Base-by-base conservation (phyloP, 306 rosid species). In the Begonia loranthoides region DNA sequence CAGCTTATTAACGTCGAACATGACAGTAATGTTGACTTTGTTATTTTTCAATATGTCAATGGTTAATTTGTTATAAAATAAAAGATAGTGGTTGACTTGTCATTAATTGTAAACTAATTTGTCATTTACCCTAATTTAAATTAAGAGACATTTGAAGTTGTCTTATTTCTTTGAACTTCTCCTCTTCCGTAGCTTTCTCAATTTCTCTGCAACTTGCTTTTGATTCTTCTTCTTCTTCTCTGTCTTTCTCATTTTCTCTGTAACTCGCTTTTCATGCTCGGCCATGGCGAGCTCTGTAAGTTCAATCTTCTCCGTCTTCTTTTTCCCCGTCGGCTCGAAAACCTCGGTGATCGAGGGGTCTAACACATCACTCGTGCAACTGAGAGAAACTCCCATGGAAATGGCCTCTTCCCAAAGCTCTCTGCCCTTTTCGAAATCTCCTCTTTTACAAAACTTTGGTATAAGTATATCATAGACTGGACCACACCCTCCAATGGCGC, bases 391-490 rank as follows among this genome's bases (percentile, higher is more conserved):
- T n/a, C 92, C 92, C 86, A 74, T 64, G 10, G 47, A 13, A 13
- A 36, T 19, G 45, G 93, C 96, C 57, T 87, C 94, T 36, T 81
- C 75, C 94, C 94, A 87, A 15, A 81, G 88, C 59, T 81, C 74
- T 60, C 67, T 78, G 15, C 92, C 96, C 69, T 72, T 84, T 44
- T 66, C 86, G 61, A 80, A 81, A 58, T 67, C 75, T 49, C 96
- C 93, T 64, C 78, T 87, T 55, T 68, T 68, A 50, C 83, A 81
- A 28, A 83, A 70, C 68, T 84, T 87, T 43, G 92, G 85, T 54
- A 87, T 87, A 45, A 87, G 81, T 52, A 81, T 79, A 62, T 84
- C 93, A 74, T 87, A 87, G 71, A 87, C 78, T 3, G 86, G 94
- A 40, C 92, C 82, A 55, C 81, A 72, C 57, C 82, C 87, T 21